Evolutionary conservation across 495 filamentous ascomycete genomes (phyloP).

Genomic region (Xylaria venustula): DNA sequence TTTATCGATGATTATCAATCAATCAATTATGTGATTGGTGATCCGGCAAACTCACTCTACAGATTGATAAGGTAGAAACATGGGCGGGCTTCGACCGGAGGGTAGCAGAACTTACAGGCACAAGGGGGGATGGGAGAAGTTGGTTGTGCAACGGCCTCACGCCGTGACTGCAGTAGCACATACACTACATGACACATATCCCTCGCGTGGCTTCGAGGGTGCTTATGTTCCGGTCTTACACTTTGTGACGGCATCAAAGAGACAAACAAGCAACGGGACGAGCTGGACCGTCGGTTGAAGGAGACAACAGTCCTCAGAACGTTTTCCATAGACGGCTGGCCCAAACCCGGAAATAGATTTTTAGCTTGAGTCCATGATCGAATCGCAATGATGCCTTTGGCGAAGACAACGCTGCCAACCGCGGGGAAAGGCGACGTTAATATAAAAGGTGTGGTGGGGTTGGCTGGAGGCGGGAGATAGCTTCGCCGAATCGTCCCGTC

Average conservation of each 20-base stretch:
- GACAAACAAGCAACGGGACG: neutral
- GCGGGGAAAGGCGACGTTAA: slow-evolving; percentile 11
- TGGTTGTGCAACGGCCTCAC: slow-evolving; percentile 1
- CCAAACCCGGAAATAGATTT: slow-evolving; percentile 4
- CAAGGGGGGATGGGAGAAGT: no score
- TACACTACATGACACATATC: neutral
- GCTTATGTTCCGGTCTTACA: neutral
- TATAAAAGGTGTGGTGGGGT: slow-evolving; percentile 15
- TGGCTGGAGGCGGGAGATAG: neutral
- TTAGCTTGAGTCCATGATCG: neutral
- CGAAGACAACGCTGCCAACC: neutral
- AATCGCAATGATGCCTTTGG: neutral
- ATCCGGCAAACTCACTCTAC: neutral
- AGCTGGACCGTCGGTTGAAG: slow-evolving; percentile 7
- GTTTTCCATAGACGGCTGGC: neutral
- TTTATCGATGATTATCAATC: neutral
- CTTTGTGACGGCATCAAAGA: neutral
- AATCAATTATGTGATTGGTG: neutral
- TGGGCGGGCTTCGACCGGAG: neutral
- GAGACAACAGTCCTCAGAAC: neutral
- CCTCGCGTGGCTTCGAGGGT: neutral
- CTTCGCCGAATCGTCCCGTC: slow-evolving; percentile 15
- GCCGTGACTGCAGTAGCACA: neutral
- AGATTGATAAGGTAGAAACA: neutral
- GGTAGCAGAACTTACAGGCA: neutral